Base-by-base conservation (phyloP, 2,329 filamentous ascomycete genomes). In the Penicillium sumatraense region DNA sequence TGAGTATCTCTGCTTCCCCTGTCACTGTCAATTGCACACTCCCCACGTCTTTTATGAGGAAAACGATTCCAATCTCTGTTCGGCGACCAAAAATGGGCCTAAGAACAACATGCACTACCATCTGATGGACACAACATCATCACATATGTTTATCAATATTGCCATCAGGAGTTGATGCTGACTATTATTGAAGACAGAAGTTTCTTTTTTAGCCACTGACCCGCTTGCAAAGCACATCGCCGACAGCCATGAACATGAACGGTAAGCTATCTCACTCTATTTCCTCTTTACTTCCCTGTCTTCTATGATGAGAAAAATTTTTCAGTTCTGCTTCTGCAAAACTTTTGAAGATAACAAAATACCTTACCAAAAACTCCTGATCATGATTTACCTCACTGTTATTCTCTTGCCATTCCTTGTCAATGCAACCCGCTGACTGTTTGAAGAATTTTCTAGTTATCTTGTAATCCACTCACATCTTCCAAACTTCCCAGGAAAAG, bases 251-350 rank as follows among this genome's bases (percentile, higher is more conserved):
- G 48, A 18, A 13, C 18, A 42, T 5, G 4, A n/a, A 55, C 58
- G 53, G 59, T 64, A 63, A 57, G 58, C 56, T 49, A 29, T 10
- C 26, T n/a, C 49, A 38, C 16, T 49, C 46, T 38, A 50, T 45
- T 24, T 6, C 54, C 50, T 46, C 16, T 40, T 36, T 20, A 26
- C 18, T 46, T 27, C 14, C 31, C 9, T 46, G 42, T 35, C 51
- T 70, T 67, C 16, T 58, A 69, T 80, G 79, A 81, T 81, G 79
- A 81, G 73, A 75, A 71, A 78, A 64, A 74, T 74, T 79, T 77
- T 75, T 80, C 82, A 85, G 82, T 85, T 85, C 82, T 85, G 82
- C 82, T 85, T 83, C 82, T 83, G 82, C 76, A 83, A 82, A 72
- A 68, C 55, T 64, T 69, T 81, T 84, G 82, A 83, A 80, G 82